Base-by-base conservation (phyloP, 495 filamentous ascomycete species). In the Pyronema domesticum region DNA sequence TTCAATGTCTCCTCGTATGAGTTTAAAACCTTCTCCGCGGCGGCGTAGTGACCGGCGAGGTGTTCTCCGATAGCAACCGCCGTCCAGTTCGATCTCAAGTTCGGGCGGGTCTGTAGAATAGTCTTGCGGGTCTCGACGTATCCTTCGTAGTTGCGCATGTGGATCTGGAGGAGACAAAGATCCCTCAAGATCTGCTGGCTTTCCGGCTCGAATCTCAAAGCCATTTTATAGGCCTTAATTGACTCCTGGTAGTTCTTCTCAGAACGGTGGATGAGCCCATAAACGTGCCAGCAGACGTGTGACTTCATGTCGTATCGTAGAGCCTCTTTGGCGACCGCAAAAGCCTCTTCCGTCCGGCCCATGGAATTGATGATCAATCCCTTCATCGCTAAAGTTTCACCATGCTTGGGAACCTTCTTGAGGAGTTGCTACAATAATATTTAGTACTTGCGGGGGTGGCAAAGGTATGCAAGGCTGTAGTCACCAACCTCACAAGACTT, bases 281-380 rank as follows among this genome's bases (percentile, higher is more conserved):
- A 96, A 37, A 99, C 93, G 68, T 99, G 91, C 91, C 91, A 99
- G 72, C 89, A 95, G 60, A 96, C 87, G 68, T 96, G 93, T 57
- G 88, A 95, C 70, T 89, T 95, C 88, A 96, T 95, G 62, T 95
- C 88, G 57, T 88, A 84, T 47, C 79, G 83, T 44, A 99, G 73
- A 46, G 91, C 91, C 54, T 84, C 76, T 72, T 95, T 96, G 58
- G 84, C 89, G 51, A 99, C 75, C 34, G 77, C 78, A 67, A 96
- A 96, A 0, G 91, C 91, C 72, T 99, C 91, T 45, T 95, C 84
- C 15, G 80, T 76, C 70, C 93, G 86, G 55, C 88, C 87, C 66
- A 85, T 79, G 40, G 82, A 80, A 68, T 94, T 96, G 71, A 94
- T 83, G 57, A 95, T 95, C 40, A 99, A 75, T 50, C 89, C 93